phyloP scores from a whole-genome alignment of 2,329 filamentous ascomycete species.

The Penicillium freii region DNA sequence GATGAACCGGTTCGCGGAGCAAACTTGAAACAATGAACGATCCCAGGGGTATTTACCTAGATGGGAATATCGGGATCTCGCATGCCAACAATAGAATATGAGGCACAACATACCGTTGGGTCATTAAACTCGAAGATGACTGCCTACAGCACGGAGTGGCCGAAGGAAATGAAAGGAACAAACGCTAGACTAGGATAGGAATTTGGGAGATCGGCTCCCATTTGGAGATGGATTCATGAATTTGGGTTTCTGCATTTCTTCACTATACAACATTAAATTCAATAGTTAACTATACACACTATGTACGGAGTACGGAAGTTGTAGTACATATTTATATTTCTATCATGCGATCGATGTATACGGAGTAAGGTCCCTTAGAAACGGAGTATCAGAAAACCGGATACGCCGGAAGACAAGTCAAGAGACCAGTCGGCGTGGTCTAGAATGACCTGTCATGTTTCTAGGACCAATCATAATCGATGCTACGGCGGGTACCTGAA shows the following conservation, averaged over 20 bases:
- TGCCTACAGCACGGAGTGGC: not conserved
- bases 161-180: not conserved
- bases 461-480: constrained; percentile 17
- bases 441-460: constrained; percentile 25
- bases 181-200: not conserved
- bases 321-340: not conserved
- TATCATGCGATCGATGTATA: not conserved
- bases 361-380: not conserved
- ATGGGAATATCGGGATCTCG: not conserved
- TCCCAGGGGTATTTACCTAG: not conserved
- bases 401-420: not conserved
- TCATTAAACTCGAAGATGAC: not conserved
- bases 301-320: not conserved
- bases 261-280: too few species aligned
- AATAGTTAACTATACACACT: too few species aligned
- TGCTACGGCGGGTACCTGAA: constrained; percentile 25
- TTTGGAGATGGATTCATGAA: not conserved
- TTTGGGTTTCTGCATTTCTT: not conserved
- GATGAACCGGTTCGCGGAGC: not conserved
- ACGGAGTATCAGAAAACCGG: not conserved
- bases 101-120: not conserved
- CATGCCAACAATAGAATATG: not conserved
- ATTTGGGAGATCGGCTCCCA: not conserved
- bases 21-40: not conserved
- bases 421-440: not conserved